Evolutionary conservation across 179 eudicot species (phyloP), one percentile per base, ranked within the genome.

Genomic region (Dionaea muscipula): DNA sequence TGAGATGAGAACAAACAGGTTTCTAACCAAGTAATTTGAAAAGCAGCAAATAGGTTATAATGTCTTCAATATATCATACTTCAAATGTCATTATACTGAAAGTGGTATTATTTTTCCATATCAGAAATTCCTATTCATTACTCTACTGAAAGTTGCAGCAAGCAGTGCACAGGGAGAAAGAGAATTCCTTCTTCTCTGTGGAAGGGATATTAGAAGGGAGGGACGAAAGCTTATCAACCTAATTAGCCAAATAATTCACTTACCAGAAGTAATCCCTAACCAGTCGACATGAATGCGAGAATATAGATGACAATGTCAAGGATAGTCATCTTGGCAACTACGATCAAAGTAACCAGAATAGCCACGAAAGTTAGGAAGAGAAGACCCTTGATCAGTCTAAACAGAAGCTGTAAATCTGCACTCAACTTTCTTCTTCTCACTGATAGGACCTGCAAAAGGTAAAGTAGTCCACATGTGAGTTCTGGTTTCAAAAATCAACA

Each of bases 251-350:
- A 45, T 9, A 21, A 39, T 39, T 46, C 33, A 61, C 72, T 22
- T 35, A 75, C 79, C 70, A 53, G 65, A 45, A 71, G 72, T 51
- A 75, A 43, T 25, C 69, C 79, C 79, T 76, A 75, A 37, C 80
- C 80, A 18, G 80, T 71, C 19, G 80, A 76, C 57, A 68, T 53
- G 57, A 72, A 68, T 22, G 76, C 75, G 28, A 75, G 65, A 47
- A 75, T 45, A 58, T 76, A 66, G 19, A 64, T 60, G 16, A 75
- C 26, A 24, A 71, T 60, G 59, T 75, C 80, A 12, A 51, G 60
- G 11, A 60, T 11, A 1, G 75, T 70, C 61, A 75, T 51, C 41
- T 63, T 60, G 10, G 60, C 61, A 38, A 75, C 51, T 18, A 56
- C 54, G 52, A 75, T 36, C 47, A 75, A 23, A 13, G 66, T 47